Percentiles rank a stretch among this genome's conserved stretches.
phyloP scores from a whole-genome alignment of 1,284 basidiomycete genomes.

The Rhizoctonia solani region DNA sequence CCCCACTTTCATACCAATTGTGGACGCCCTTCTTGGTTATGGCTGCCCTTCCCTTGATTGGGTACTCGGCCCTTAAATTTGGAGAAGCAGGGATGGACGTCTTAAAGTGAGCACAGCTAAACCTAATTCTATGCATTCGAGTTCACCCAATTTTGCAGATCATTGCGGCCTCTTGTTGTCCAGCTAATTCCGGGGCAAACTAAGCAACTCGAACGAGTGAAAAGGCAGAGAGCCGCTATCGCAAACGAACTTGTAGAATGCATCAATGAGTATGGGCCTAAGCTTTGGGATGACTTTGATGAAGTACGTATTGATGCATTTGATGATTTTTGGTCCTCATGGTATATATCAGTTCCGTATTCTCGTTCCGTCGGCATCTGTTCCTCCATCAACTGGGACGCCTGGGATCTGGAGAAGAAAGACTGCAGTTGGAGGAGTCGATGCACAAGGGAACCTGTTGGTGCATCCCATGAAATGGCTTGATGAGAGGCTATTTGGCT shows the following conservation, averaged over 20 bases:
- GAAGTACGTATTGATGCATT: constrained; percentile 54
- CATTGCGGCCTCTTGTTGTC: constrained; percentile 88
- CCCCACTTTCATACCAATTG: constrained; percentile 66
- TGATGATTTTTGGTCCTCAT: constrained; percentile 33
- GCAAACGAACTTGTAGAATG: constrained; percentile 86
- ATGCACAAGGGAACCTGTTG: constrained; percentile 76
- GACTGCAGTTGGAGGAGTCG: constrained; percentile 72
- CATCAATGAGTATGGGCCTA: constrained; percentile 90
- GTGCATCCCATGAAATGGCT: constrained; percentile 87
- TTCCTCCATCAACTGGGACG: constrained; percentile 70
- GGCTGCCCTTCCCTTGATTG: constrained; percentile 82
- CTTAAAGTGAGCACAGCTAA: constrained; percentile 71
- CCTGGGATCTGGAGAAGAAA: constrained; percentile 74
- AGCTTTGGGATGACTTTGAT: constrained; percentile 85
- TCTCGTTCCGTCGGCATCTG: constrained; percentile 78
- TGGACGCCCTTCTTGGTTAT: constrained; percentile 83
- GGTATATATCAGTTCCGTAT: constrained; percentile 66
- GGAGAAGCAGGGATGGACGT: constrained; percentile 99
- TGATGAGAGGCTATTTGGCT: constrained; percentile 91
- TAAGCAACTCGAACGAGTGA: constrained; percentile 78
- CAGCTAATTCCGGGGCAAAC: constrained; percentile 92
- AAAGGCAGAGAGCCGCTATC: constrained; percentile 77
- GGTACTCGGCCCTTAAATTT: constrained; percentile 95
- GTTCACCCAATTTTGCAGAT: constrained; percentile 56
- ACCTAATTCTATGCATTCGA: constrained; percentile 54